A percentile compares a stretch with the other conserved stretches of the same genome.
phyloP scores from a whole-genome alignment of 2,329 filamentous ascomycete genomes.

The Talaromyces islandicus region DNA sequence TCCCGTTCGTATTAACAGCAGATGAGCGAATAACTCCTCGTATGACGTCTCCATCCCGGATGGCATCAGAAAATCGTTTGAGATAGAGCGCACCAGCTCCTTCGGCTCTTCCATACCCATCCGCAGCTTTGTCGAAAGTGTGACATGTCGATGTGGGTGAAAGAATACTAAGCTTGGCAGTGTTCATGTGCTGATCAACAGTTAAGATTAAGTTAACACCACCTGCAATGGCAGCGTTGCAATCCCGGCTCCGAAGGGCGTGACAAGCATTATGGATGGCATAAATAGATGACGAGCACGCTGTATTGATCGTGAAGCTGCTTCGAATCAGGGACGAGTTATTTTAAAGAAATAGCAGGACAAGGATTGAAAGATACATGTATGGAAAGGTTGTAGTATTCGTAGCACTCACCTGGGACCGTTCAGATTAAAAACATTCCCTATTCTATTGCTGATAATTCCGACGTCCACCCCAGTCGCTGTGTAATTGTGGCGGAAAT shows the following conservation, averaged over 20 bases:
- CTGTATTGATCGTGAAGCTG: neutral
- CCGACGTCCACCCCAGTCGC: slow-evolving; percentile 19
- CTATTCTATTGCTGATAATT: slow-evolving; percentile 26
- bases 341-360: no score
- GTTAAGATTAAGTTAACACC: slow-evolving; percentile 20
- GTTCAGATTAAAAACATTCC: slow-evolving; percentile 7
- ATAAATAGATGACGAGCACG: slow-evolving; percentile 33
- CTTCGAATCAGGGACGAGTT: no score
- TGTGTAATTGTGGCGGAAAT: slow-evolving; percentile 11
- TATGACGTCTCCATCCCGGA: slow-evolving; percentile 17
- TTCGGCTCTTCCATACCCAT: slow-evolving; percentile 33
- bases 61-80: slow-evolving; percentile 25
- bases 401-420: slow-evolving; percentile 1
- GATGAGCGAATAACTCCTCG: slow-evolving; percentile 13
- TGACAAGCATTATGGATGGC: slow-evolving; percentile 34
- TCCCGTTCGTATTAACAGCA: slow-evolving; percentile 13
- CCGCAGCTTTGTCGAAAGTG: slow-evolving; percentile 27
- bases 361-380: no score
- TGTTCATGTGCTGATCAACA: slow-evolving; percentile 16
- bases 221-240: slow-evolving; percentile 15
- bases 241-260: slow-evolving; percentile 17
- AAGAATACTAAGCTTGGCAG: slow-evolving; percentile 26
- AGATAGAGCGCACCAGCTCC: slow-evolving; percentile 25
- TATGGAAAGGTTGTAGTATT: no score
- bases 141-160: slow-evolving; percentile 28